Base-by-base conservation (phyloP, 495 filamentous ascomycete species). In the Pseudevernia furfuracea region DNA sequence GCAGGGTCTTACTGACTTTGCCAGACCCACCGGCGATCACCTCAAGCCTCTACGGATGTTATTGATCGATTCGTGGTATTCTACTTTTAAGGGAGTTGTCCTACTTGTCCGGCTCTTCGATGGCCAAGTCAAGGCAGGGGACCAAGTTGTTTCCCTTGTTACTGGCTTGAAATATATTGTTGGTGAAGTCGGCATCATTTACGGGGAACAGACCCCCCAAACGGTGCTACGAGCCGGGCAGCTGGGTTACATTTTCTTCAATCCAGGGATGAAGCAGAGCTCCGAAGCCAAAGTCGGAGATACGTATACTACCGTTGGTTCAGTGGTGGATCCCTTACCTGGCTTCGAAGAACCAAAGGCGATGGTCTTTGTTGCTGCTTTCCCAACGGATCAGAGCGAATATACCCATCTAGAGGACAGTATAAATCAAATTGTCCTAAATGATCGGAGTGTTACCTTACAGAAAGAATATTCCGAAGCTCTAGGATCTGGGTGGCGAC, bases 281-380 rank as follows among this genome's bases (percentile, higher is more conserved):
- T 87, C 94, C 70, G 94, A 98, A 70, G 92, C 94, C 58, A 95
- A 96, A 76, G 87, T 97, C 58, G 94, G 94, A 28, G 95, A 97
- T 68, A 97, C 94, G 1, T 96, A 88, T 71, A 96, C 94, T 3
- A 87, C 81, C n/a, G 84, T 92, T 11, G 93, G 92, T 0, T 85
- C 75, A 19, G 89, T 96, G 73, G 92, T 98, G 2, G 82, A 91
- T 71, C 85, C 89, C 25, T 85, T 92, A 62, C 90, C 90, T 0
- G 95, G 94, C 1, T 98, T 98, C 66, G 94, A 96, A 75, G 95
- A 98, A 71, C 94, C 94, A 10, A 96, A 98, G 74, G 87, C 93
- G 4, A 98, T 98, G 94, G 94, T 97, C 30, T 98, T 97, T 71
- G 94, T 98, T 15, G 92, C 93, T 8, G 94, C 95, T 1, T 98